Base-by-base conservation (phyloP, 768 basidiomycete species). In the Boletus tomentosulus region DNA sequence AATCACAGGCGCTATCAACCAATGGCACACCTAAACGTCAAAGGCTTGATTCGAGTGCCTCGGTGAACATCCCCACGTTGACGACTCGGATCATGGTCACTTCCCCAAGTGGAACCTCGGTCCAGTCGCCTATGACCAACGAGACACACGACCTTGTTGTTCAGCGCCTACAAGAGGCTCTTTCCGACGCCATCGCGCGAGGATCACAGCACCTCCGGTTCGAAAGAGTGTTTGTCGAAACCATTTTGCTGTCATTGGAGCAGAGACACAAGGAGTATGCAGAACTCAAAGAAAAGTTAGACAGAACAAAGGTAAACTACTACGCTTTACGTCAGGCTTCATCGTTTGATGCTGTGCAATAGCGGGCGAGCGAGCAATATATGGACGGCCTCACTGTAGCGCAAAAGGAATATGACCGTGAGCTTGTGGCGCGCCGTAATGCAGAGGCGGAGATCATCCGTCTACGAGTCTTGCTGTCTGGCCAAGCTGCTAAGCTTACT, bases 341-440 rank as follows among this genome's bases (percentile, higher is more conserved):
- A 53, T 6, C 46, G 42, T 43, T 45, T 44, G 37, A 52, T 45
- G 41, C 49, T 46, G 49, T 16, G 35, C 44, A 31, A 33, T 66
- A 99, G 96, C 78, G 96, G 47, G 85, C 89, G 46, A 97, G 92
- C 66, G 88, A 89, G 58, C 89, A 92, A 59, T 95, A 90, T 57
- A 89, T 94, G 51, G 89, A 94, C 57, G 97, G 97, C 39, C 75
- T 99, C 39, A 86, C 86, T 1, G 93, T 95, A 25, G 94, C 96
- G 2, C 90, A 94, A 61, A 86, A 87, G 41, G 97, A 98, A 66
- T 98, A 96, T 66, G 95, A 98, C 65, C 83, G 83, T 48, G 97
- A 98, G 70, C 78, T 94, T 34, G 85, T 89, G 53, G 84, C 86
- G 22, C 82, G 96, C 19, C 83, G 91, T 16, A 94, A 98, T 58